Evolutionary conservation across 2,329 filamentous ascomycete genomes (phyloP), one percentile per base, ranked within the genome.

Genomic region (Zymoseptoria passerinii): DNA sequence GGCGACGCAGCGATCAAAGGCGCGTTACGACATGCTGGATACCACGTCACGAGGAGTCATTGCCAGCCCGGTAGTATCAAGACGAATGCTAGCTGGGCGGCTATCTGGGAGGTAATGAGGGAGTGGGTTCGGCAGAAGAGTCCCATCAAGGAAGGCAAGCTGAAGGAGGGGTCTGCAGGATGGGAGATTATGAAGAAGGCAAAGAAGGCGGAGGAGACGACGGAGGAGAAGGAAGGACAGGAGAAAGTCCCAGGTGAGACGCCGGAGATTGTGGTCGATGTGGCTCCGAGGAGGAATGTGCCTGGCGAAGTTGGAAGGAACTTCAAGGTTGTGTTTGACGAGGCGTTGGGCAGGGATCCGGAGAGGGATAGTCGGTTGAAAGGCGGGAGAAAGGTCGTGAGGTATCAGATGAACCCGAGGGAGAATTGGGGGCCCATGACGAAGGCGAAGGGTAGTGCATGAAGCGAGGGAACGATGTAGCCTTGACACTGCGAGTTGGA

Each of bases 351-450:
- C 0, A 86, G 80, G 65, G 86, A 90, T 60, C 50, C 50, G n/a
- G 81, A 78, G 62, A 81, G 83, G 55, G 80, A 55, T 13, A 77
- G 53, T 40, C 35, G 35, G 13, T 7, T 44, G 23, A 52, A 52
- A 5, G 50, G 23, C 8, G 70, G 68, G 55, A 86, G 83, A 71
- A 87, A 86, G 63, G 79, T 95, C 51, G 85, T 95, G 56, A 81
- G 92, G 62, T 99, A 96, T 73, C 94, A 96, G 76, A 76, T 86
- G 61, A 97, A 97, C 71, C 94, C 94, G 51, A 80, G 87, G 60
- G 86, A 90, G 69, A 94, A 97, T 72, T 99, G 94, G 94, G 94
- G 94, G 0, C 94, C 94, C 1, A 84, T 95, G 83, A 71, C 72
- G 35, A 73, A 77, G 58, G 78, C 78, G 18, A 80, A 78, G 68